Evolutionary conservation across 306 rosid species (phyloP), one percentile per base, ranked within the genome.

Genomic region (Vigna hirtella): DNA sequence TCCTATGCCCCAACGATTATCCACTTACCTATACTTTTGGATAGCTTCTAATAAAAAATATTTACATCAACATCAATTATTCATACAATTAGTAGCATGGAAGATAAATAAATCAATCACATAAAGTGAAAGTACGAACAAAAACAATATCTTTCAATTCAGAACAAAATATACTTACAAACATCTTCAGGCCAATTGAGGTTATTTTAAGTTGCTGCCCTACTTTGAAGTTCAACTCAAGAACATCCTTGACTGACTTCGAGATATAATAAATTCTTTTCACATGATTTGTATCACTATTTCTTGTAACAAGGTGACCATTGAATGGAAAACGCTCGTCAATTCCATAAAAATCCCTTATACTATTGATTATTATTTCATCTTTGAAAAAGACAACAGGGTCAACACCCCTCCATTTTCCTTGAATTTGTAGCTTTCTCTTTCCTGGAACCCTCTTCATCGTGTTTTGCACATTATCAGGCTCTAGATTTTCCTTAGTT

Each of bases 201-300:
- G 99, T 87, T 79, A 96, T 93, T 90, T 93, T 96, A 76, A 96
- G 99, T 83, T 88, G 98, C 86, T 91, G 93, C 52, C 97, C 99
- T 12, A 84, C 98, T 13, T 89, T 82, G 82, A 93, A 93, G 84
- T 93, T 96, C 85, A 96, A 86, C 65, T 85, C 91, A 77, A 96
- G 98, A 80, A 87, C 93, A 86, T 96, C 90, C 88, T 88, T 96
- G 62, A 90, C 98, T 3, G 97, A 90, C 84, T 91, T 84, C 52
- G 99, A 93, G 67, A 91, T 61, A 59, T 91, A 96, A 83, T 96
- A 96, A 81, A 96, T 91, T 86, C 98, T 90, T 84, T 96, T 96
- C 85, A 93, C 96, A 36, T 88, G 91, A 76, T 82, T 89, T 16
- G 88, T 77, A 78, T 96, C 97, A 32, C 62, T 87, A 73, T 91